Evolutionary conservation across 257 asterid species (phyloP), one percentile per base, ranked within the genome.

Genomic region (Fraxinus americana): DNA sequence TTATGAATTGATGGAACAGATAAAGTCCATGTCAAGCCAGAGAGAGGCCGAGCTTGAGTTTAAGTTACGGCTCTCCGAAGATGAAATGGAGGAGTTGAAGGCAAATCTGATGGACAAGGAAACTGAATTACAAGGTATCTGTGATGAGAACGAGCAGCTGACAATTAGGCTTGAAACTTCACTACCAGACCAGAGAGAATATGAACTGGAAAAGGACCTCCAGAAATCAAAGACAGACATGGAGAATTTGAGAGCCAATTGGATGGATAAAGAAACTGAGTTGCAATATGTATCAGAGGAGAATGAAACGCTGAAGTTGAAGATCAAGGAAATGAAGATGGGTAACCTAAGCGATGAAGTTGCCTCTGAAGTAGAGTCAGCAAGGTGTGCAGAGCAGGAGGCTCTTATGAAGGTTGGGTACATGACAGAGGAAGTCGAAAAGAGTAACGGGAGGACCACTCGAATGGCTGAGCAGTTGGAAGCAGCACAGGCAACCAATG

Each of bases 21-120:
- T 92, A 2, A 93, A 89, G 70, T 87, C 83, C 19, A 83, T 71
- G 30, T 83, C 92, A 1, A 77, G 50, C 32, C 83, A 73, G 54
- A 87, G 89, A 81, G 97, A 91, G 79, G 82, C 82, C 14, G 91
- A 88, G 84, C 82, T 96, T 10, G 87, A 87, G 77, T 78, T 67
- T 4, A 90, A 84, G 74, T 78, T 92, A 27, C 77, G 75, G 63
- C 84, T 75, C 76, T 85, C 87, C 1, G 88, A 80, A 65, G 69
- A 77, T 29, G 90, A 88, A 76, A 85, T 93, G 1, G 97, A 96
- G 84, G 97, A 94, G 83, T 70, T 96, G 75, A 94, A 87, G 85
- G 97, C 94, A 0, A 89, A 92, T 72, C 83, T 96, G 27, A 90
- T 96, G 98, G 97, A 94, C 66, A 96, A 94, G 80, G 98, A 96